Evolutionary conservation across 306 rosid genomes (phyloP), one percentile per base, ranked within the genome.

Genomic region (Acacia confusa): DNA sequence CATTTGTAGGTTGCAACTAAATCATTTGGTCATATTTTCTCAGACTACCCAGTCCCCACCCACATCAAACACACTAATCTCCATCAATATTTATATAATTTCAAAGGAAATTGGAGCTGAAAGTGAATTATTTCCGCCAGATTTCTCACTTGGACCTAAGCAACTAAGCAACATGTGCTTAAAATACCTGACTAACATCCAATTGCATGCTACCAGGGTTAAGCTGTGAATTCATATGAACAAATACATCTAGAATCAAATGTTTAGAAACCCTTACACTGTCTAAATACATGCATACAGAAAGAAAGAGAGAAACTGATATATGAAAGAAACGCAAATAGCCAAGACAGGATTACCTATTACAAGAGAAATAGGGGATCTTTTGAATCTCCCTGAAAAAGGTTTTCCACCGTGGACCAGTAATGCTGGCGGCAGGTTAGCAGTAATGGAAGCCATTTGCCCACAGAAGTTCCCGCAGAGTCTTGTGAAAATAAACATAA

Each of bases 391-490:
- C 2, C 76, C 73, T 17, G 83, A 75, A 70, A 84, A 50, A 13
- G 84, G 41, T 57, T 43, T 85, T 72, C 82, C 83, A 60, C 73
- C 80, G 68, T 55, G 84, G 68, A 66, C 40, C 85, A 85, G 69
- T 60, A 91, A 82, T 72, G 85, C 84, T 5, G 92, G 92, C 43
- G 84, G 82, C 84, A 88, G 79, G 80, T 61, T 85, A 44, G 86
- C 83, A 78, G 79, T 52, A 41, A 87, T 80, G 72, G 92, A 88
- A 78, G 92, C 91, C 94, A 88, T 90, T 71, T 45, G 13, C 30
- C 70, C 78, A 45, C 27, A 25, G 11, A 72, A 74, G 48, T 9
- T 45, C 55, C 20, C 70, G 63, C 67, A 75, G 7, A 53, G 16
- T 67, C 28, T 38, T 58, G 48, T 20, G 70, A 64, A 53, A 52